phyloP scores from a whole-genome alignment of 768 basidiomycete species.

The Agrocybe chaxingu region DNA sequence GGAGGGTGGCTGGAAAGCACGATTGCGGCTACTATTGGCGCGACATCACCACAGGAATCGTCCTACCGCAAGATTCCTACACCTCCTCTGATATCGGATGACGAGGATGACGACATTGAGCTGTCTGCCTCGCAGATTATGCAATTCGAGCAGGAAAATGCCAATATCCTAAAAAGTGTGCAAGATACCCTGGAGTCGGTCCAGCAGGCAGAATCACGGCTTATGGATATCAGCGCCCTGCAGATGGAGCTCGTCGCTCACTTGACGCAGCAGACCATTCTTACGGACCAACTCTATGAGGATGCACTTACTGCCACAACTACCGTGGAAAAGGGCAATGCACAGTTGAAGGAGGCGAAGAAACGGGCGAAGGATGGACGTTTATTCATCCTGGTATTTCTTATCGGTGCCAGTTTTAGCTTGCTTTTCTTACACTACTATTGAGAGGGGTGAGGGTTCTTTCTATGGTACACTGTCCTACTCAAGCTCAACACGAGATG shows the following conservation, averaged over 20 bases:
- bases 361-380: conserved; percentile 84
- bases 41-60: conserved; percentile 19
- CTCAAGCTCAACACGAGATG: background rate
- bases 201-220: conserved; percentile 85
- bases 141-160: conserved; percentile 92
- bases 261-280: conserved; percentile 84
- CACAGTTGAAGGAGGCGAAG: conserved; percentile 86
- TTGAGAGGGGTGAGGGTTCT: conserved; percentile 28
- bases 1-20: conserved; percentile 65
- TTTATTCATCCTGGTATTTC: conserved; percentile 86
- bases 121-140: conserved; percentile 85
- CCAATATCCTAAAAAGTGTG: conserved; percentile 76
- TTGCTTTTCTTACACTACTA: conserved; percentile 94
- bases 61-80: conserved; percentile 27
- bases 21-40: conserved; percentile 60
- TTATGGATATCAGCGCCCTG: conserved; percentile 90
- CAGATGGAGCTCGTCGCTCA: conserved; percentile 92
- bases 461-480: conserved; percentile 12
- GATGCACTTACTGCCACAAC: conserved; percentile 88
- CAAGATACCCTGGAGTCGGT: conserved; percentile 87
- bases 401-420: conserved; percentile 88
- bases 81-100: conserved; percentile 38
- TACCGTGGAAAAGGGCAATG: conserved; percentile 86
- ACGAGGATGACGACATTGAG: conserved; percentile 79
- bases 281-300: conserved; percentile 92